phyloP scores from a whole-genome alignment of 2,329 filamentous ascomycete species.

The Paracoccidioides lutzii region DNA sequence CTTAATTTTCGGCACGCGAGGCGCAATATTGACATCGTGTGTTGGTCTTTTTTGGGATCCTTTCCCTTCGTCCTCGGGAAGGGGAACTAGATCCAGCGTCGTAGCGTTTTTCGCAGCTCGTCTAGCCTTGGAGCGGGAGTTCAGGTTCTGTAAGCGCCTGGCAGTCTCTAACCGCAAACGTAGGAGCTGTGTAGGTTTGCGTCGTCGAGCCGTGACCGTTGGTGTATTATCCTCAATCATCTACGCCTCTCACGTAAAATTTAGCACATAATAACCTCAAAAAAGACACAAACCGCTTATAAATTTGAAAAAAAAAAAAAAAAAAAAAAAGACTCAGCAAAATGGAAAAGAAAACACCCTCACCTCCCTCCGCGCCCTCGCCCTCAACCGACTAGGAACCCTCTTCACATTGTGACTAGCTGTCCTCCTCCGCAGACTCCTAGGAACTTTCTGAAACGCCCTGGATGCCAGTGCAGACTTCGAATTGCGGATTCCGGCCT shows the following conservation, averaged over 20 bases:
- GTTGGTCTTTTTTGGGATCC: conserved; percentile 10
- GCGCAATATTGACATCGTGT: conserved; percentile 22
- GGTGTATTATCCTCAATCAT: conserved; percentile 89
- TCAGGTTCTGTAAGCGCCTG: conserved; percentile 53
- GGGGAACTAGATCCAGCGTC: conserved; percentile 14
- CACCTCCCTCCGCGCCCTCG: conserved; percentile 52
- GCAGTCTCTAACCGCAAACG: conserved; percentile 59
- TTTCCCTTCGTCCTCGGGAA: conserved; percentile 11
- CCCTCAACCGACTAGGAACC: conserved; percentile 64
- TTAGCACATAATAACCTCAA: neutral
- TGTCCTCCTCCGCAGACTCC: conserved; percentile 69
- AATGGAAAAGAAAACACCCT: conserved; percentile 4
- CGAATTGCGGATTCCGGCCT: conserved; percentile 65
- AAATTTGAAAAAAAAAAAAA: neutral
- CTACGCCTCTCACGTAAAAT: conserved; percentile 30
- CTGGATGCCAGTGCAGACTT: conserved; percentile 52
- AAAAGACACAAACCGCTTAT: neutral
- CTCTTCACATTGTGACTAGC: conserved; percentile 91
- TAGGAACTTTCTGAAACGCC: conserved; percentile 83
- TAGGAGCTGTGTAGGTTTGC: conserved; percentile 34
- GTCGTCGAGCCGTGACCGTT: conserved; percentile 48
- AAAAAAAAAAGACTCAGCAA: neutral
- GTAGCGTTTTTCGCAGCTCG: conserved; percentile 32
- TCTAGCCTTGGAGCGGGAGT: conserved; percentile 31
- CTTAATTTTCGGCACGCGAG: conserved; percentile 50